phyloP scores from a whole-genome alignment of 2,329 filamentous ascomycete genomes.

The Penicillium sp. region DNA sequence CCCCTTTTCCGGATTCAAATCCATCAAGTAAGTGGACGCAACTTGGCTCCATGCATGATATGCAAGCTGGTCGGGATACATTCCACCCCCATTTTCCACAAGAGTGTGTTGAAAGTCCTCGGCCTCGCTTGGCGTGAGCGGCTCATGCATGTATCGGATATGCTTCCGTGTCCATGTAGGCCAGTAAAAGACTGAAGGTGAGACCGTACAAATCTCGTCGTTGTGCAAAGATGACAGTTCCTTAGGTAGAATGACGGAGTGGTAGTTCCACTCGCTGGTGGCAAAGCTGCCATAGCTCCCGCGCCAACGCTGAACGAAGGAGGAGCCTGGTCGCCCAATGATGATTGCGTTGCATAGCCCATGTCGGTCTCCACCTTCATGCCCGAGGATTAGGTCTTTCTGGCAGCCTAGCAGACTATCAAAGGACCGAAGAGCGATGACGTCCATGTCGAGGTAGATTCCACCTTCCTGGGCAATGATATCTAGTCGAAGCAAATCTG shows the following conservation, averaged over 20 bases:
- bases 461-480: constrained; percentile 40
- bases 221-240: constrained; percentile 30
- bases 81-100: constrained; percentile 35
- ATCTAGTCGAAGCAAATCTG: constrained; percentile 41
- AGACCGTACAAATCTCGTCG: constrained; percentile 40
- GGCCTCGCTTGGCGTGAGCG: constrained; percentile 32
- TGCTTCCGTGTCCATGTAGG: constrained; percentile 46
- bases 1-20: constrained; percentile 38
- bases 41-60: constrained; percentile 47
- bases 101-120: constrained; percentile 35
- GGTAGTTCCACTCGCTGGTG: constrained; percentile 43
- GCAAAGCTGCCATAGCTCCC: constrained; percentile 38
- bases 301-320: constrained; percentile 41
- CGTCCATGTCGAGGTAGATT: constrained; percentile 43
- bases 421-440: constrained; percentile 38
- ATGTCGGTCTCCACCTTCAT: constrained; percentile 44
- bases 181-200: constrained; percentile 45
- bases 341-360: constrained; percentile 46
- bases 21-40: constrained; percentile 37
- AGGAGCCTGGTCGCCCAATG: constrained; percentile 38
- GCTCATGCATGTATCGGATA: constrained; percentile 44
- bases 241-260: constrained; percentile 41
- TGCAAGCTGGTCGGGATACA: constrained; percentile 42
- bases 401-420: constrained; percentile 32
- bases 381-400: constrained; percentile 37